Conservation (phyloP, 2,329 filamentous ascomycete species). For the Colletotrichum spinosum region DNA sequence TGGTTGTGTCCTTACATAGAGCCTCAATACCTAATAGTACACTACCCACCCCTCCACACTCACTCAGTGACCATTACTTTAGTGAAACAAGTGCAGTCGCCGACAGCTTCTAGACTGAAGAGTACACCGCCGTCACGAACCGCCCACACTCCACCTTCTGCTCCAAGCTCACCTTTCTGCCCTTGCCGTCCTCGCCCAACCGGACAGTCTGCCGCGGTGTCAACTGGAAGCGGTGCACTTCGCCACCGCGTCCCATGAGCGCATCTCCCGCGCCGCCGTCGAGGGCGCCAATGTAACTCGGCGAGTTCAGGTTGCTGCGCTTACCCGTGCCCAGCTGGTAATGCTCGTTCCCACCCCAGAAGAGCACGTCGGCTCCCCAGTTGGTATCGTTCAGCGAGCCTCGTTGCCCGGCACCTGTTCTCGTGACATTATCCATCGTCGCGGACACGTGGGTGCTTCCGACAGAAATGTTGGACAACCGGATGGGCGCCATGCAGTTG, state of each 20-base stretch:
- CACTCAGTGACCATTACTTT: neutral
- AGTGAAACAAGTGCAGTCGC: slow-evolving; percentile 27
- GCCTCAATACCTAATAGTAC: slow-evolving; percentile 20
- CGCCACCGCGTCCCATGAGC: slow-evolving; percentile 68
- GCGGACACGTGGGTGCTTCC: slow-evolving; percentile 86
- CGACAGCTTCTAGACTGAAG: slow-evolving; percentile 56
- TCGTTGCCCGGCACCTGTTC: slow-evolving; percentile 65
- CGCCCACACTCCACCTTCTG: slow-evolving; percentile 91
- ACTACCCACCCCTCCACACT: neutral
- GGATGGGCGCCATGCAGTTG: slow-evolving; percentile 79
- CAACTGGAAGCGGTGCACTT: slow-evolving; percentile 82
- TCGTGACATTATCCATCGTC: slow-evolving; percentile 84
- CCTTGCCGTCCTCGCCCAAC: slow-evolving; percentile 68
- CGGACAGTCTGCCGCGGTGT: slow-evolving; percentile 80
- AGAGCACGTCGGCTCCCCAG: slow-evolving; percentile 89
- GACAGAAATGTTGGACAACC: slow-evolving; percentile 77
- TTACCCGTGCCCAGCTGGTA: slow-evolving; percentile 95
- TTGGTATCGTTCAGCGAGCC: slow-evolving; percentile 78
- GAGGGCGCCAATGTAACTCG: slow-evolving; percentile 82
- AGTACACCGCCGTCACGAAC: slow-evolving; percentile 86
- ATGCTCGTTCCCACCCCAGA: slow-evolving; percentile 95
- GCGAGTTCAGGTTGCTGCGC: slow-evolving; percentile 81
- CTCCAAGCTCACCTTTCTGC: slow-evolving; percentile 80
- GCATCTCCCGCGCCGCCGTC: slow-evolving; percentile 72
- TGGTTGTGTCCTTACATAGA: slow-evolving; percentile 26